Percentiles rank a stretch among this genome's conserved stretches.
Conservation (phyloP, 2,329 filamentous ascomycete species). For the Fusarium tupiense region DNA sequence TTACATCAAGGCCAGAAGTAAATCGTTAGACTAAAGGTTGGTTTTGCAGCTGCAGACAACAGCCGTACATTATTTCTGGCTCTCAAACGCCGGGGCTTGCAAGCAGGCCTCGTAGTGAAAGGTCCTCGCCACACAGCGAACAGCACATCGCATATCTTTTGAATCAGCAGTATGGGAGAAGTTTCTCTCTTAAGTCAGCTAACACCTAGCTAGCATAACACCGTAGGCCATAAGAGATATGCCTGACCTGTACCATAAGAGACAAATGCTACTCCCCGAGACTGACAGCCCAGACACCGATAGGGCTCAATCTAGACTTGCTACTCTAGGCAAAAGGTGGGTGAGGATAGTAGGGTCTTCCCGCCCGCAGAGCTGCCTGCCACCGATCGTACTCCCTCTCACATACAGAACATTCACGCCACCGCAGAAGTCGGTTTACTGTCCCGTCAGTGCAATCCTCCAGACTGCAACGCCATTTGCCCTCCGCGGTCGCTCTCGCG, state of each 20-base stretch:
- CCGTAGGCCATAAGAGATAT: background rate
- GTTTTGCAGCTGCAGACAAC: rapidly evolving
- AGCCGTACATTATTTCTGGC: rapidly evolving
- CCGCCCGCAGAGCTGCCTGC: background rate
- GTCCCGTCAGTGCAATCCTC: background rate
- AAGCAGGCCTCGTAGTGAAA: rapidly evolving
- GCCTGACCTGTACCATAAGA: background rate
- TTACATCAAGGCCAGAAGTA: background rate
- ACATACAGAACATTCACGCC: background rate
- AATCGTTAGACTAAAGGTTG: background rate
- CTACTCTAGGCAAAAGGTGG: background rate
- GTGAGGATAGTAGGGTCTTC: background rate
- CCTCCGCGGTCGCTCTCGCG: background rate
- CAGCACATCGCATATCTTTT: too few species aligned
- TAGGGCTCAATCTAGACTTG: background rate
- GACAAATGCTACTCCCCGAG: rapidly evolving
- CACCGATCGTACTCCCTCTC: background rate
- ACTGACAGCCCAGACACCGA: too few species aligned
- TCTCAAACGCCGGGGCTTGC: rapidly evolving
- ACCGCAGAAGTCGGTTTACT: background rate
- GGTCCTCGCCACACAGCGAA: rapidly evolving
- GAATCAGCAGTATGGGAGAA: rapidly evolving
- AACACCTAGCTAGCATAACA: background rate
- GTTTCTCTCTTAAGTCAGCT: background rate
- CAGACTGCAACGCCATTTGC: background rate